phyloP scores from a whole-genome alignment of 148 eudicot genomes.

The Silene latifolia region DNA sequence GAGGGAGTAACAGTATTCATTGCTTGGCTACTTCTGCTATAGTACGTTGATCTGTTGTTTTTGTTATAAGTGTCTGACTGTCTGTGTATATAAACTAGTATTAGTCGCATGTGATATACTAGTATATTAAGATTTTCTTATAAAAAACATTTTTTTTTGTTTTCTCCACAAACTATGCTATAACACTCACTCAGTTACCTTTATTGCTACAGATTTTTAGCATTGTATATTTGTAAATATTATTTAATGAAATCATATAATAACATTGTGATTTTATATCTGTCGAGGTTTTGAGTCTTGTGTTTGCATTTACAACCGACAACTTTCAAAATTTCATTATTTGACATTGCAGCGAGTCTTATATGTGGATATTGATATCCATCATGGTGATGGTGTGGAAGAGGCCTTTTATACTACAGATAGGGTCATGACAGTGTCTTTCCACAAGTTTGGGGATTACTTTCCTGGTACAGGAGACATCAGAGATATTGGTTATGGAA shows the following conservation, averaged over 20 bases:
- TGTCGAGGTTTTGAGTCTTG: background rate
- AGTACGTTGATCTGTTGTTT: background rate
- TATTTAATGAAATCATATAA: background rate
- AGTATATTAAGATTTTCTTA: background rate
- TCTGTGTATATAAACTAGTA: background rate
- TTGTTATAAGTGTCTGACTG: background rate
- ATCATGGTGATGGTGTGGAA: conserved; percentile 74
- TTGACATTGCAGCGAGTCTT: conserved; percentile 52
- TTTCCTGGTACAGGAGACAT: conserved; percentile 69
- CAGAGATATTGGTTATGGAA: conserved; percentile 50
- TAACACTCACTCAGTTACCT: background rate
- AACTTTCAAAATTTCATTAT: conserved; percentile 2
- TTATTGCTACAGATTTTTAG: background rate
- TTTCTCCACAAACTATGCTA: background rate
- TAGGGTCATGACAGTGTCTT: conserved; percentile 71
- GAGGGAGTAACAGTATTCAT: no score
- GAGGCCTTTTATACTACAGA: conserved; percentile 76
- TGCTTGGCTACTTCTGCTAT: background rate
- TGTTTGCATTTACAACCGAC: background rate
- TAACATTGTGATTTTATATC: background rate
- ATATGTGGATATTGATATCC: conserved; percentile 69
- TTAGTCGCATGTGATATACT: background rate
- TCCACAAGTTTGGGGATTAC: conserved; percentile 69
- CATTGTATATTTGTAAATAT: background rate
- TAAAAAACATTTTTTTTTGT: background rate